These are phyloP conservation scores for Lipomyces lipofer DNA, from an alignment of 805 yeast species.

Conservation along the genomic window DNA sequence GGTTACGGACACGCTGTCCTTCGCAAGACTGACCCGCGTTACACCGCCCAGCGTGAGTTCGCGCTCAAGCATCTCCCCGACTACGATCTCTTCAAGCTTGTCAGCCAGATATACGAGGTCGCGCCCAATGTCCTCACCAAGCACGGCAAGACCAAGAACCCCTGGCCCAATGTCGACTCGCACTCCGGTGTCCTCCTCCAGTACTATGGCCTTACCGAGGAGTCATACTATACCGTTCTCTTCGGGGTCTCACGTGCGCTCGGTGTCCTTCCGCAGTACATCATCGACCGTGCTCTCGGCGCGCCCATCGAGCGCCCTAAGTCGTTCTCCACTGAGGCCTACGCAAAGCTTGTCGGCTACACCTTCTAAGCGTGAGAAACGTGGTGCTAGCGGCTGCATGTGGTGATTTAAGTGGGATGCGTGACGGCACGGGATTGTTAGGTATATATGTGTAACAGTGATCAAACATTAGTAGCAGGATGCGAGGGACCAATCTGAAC, in stretches of 20 bases:
- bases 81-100: constrained; percentile 75
- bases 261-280: constrained; percentile 83
- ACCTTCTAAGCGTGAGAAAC: constrained; percentile 18
- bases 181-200: constrained; percentile 84
- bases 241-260: constrained; percentile 86
- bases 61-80: constrained; percentile 76
- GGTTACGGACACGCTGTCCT: constrained; percentile 88
- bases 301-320: constrained; percentile 85
- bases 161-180: constrained; percentile 91
- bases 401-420: too few relatives aligned
- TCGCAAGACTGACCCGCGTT: constrained; percentile 87
- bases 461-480: too few relatives aligned
- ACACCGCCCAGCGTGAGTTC: constrained; percentile 81
- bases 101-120: constrained; percentile 73
- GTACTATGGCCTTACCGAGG: constrained; percentile 81
- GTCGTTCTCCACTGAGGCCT: constrained; percentile 91
- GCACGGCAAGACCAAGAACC: constrained; percentile 90
- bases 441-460: too few relatives aligned
- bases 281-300: constrained; percentile 81
- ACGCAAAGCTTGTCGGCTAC: constrained; percentile 64
- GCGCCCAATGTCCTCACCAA: constrained; percentile 78
- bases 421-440: too few relatives aligned
- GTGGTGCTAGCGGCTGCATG: too few relatives aligned
- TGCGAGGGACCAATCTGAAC: too few relatives aligned
- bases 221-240: constrained; percentile 79